Evolutionary conservation across 73 alveolate genomes (phyloP).

Genomic region (Tetrahymena thermophila): DNA sequence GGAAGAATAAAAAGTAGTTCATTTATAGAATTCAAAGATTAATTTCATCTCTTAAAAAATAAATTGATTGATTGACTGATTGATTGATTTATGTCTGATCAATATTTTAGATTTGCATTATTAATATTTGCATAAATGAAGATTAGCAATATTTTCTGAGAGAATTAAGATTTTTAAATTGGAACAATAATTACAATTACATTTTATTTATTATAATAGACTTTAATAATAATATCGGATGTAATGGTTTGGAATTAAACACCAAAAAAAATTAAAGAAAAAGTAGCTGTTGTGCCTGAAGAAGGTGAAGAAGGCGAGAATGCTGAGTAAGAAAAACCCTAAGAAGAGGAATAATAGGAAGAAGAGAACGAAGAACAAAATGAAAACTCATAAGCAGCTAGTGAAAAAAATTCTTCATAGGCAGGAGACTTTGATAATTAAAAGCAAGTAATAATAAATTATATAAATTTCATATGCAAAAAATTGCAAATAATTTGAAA

Average conservation of each 20-base stretch:
- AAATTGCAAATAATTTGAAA: no score
- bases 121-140: no score
- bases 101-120: not conserved
- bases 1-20: constrained; percentile 36
- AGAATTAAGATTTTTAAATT: not conserved
- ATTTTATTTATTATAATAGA: constrained; percentile 9
- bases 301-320: constrained; percentile 51
- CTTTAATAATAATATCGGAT: constrained; percentile 72
- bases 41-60: no score
- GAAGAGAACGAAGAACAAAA: constrained; percentile 41
- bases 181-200: not conserved
- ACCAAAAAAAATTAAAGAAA: constrained; percentile 60
- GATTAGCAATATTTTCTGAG: not conserved
- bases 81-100: no score
- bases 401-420: constrained; percentile 5
- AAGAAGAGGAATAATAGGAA: constrained; percentile 53
- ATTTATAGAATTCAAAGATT: no score
- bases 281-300: constrained; percentile 56
- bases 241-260: constrained; percentile 93
- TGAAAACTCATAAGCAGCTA: constrained; percentile 36
- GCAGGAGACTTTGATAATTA: constrained; percentile 9
- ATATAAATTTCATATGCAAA: no score
- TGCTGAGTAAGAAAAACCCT: constrained; percentile 52
- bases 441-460: constrained; percentile 12
- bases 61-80: no score